These are phyloP conservation scores for Diaporthe caulivora DNA, from an alignment of 2,329 filamentous ascomycete genomes.

Conservation along the genomic window DNA sequence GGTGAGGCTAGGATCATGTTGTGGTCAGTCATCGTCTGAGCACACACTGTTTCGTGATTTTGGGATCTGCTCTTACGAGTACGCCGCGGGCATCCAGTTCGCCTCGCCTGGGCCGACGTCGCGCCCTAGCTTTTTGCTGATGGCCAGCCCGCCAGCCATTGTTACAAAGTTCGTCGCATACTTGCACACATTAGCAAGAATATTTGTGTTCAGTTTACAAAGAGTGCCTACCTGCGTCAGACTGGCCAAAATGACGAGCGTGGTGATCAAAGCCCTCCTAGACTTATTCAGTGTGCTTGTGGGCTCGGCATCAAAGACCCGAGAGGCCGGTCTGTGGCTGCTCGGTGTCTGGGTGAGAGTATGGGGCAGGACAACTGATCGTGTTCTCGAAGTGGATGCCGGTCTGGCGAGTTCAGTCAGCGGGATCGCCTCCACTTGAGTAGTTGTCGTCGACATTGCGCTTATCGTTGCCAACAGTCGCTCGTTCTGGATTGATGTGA, in stretches of 20 bases:
- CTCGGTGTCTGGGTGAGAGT: not conserved
- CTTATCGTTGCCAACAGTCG: not conserved
- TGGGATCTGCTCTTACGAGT: conserved; percentile 46
- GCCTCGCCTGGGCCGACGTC: conserved; percentile 48
- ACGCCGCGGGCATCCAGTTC: conserved; percentile 56
- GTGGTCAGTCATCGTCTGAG: not conserved
- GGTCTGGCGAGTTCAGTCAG: not conserved
- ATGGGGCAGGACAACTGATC: not conserved
- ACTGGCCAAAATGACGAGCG: conserved; percentile 33
- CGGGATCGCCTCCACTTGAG: not conserved
- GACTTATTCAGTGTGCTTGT: conserved; percentile 29
- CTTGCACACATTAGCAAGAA: conserved; percentile 25
- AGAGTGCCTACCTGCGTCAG: conserved; percentile 9
- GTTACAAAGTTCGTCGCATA: conserved; percentile 50
- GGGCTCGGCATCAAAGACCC: conserved; percentile 25
- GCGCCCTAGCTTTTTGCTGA: conserved; percentile 46
- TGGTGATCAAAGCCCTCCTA: conserved; percentile 24
- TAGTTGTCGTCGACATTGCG: not conserved
- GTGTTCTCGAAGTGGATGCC: not conserved
- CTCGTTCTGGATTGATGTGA: not conserved
- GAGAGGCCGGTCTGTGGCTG: not conserved
- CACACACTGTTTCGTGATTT: not conserved
- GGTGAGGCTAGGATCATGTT: conserved; percentile 52
- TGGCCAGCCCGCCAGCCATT: conserved; percentile 45
- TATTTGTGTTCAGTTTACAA: rapidly evolving